Base-by-base conservation (phyloP, 2,329 filamentous ascomycete genomes). In the Epichloe amarillans region DNA sequence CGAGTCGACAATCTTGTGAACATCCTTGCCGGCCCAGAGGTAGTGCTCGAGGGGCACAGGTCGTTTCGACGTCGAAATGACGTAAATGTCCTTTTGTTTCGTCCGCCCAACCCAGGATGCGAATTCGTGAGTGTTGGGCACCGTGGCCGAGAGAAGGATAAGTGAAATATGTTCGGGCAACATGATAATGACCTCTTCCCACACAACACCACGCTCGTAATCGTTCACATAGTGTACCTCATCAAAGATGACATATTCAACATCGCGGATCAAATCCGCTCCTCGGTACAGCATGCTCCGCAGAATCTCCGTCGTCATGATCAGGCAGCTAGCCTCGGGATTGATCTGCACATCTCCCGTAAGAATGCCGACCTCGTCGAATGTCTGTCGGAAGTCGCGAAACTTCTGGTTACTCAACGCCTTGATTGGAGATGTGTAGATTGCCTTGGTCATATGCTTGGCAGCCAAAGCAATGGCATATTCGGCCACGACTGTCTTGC, bases 141-240 rank as follows among this genome's bases (percentile, higher is more conserved):
- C 93, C 1, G 93, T 98, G 0, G 93, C 93, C 4, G 93, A 98
- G 3, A 98, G 77, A 2, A 97, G 73, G 58, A 98, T 98, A 21
- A 98, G 76, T 2, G 93, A 95, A 39, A 98, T 88, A 68, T 98
- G 93, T 64, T 95, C 90, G 0, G 93, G 93, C 50, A 98, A 76
- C 93, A 98, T 97, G 61, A 98, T 98, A 62, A 98, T 98, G 60
- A 98, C 93, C 68, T 98, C 93, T 67, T 98, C 93, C 93, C 93
- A 98, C 0, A 98, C 93, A 5, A 98, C 93, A 61, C 93, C 93
- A 68, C 93, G 80, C 66, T 97, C 93, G 26, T 86, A 77, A 64
- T 98, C 93, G 63, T 97, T 98, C 57, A 98, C 91, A 64, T 98
- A 98, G 68, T 98, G 93, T 2, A 98, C 93, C 67, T 98, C 93